Evolutionary conservation across 2,329 filamentous ascomycete species (phyloP).

Genomic region (Colletotrichum gigasporum): DNA sequence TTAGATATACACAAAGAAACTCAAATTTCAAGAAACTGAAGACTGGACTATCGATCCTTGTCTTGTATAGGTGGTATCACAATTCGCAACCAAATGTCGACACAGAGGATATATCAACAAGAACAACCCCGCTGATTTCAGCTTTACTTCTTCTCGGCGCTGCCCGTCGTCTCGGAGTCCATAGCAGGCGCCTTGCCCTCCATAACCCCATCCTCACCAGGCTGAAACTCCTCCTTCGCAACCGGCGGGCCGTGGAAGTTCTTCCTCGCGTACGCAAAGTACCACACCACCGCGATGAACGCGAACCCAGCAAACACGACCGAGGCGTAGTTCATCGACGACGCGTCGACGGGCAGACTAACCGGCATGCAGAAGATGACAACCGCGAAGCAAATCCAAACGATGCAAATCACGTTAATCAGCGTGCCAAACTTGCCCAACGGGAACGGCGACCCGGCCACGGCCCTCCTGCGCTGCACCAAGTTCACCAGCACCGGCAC

Average conservation of each 20-base stretch:
- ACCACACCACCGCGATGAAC: conserved; percentile 68
- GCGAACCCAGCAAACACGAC: conserved; percentile 73
- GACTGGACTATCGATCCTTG: too few relatives aligned
- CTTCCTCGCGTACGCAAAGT: conserved; percentile 69
- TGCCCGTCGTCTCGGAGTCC: conserved; percentile 23
- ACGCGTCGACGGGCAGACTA: conserved; percentile 63
- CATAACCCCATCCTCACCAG: conserved; percentile 26
- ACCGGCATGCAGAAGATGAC: conserved; percentile 82
- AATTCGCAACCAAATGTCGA: too few relatives aligned
- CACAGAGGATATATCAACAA: too few relatives aligned
- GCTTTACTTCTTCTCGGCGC: conserved; percentile 25
- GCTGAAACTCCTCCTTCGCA: conserved; percentile 37
- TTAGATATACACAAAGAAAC: not conserved
- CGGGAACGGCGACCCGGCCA: conserved; percentile 73
- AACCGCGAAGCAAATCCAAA: conserved; percentile 76
- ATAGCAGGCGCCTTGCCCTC: conserved; percentile 16
- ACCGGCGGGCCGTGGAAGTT: conserved; percentile 69
- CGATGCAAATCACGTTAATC: conserved; percentile 75
- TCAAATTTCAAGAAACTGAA: not conserved
- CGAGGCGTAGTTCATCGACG: conserved; percentile 73
- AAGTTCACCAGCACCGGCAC: conserved; percentile 79
- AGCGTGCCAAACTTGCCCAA: conserved; percentile 74
- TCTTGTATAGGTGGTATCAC: too few relatives aligned
- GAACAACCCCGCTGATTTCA: too few relatives aligned
- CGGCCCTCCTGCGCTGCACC: conserved; percentile 70